These are phyloP conservation scores for Salix exigua DNA, from an alignment of 345 rosid species.

Conservation along the genomic window DNA sequence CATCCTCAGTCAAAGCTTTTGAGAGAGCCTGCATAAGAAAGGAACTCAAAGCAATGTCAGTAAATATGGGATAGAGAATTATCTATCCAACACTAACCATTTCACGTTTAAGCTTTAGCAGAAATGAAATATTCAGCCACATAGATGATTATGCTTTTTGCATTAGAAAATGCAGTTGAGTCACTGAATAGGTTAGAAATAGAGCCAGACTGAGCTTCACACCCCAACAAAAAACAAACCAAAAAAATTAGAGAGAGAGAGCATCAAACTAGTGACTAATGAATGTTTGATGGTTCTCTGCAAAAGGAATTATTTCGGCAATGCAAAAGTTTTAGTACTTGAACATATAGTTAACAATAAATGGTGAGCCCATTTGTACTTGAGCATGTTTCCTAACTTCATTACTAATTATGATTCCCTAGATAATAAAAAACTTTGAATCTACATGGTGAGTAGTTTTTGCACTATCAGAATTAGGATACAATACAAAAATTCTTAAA, in stretches of 20 bases:
- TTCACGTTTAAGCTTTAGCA: background rate
- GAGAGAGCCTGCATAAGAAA: slow-evolving; percentile 70
- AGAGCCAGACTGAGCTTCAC: background rate
- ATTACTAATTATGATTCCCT: background rate
- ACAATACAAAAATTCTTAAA: background rate
- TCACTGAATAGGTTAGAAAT: background rate
- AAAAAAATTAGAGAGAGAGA: background rate
- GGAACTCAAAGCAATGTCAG: slow-evolving; percentile 3
- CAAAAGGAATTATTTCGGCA: background rate
- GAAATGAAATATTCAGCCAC: background rate
- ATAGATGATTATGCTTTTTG: background rate
- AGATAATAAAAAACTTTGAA: background rate
- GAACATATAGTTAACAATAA: too few relatives aligned
- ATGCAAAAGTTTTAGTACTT: background rate
- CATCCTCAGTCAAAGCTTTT: slow-evolving; percentile 82
- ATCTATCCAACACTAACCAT: background rate
- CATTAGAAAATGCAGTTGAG: background rate
- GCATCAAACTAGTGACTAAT: background rate
- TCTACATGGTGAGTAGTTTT: background rate
- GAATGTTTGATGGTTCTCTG: background rate
- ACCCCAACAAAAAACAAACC: background rate
- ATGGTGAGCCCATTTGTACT: too few relatives aligned
- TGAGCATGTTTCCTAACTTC: background rate
- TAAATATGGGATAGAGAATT: background rate
- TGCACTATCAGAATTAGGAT: background rate